These are phyloP conservation scores for Paraphaeosphaeria minitans DNA, from an alignment of 2,329 filamentous ascomycete genomes.

Conservation along the genomic window DNA sequence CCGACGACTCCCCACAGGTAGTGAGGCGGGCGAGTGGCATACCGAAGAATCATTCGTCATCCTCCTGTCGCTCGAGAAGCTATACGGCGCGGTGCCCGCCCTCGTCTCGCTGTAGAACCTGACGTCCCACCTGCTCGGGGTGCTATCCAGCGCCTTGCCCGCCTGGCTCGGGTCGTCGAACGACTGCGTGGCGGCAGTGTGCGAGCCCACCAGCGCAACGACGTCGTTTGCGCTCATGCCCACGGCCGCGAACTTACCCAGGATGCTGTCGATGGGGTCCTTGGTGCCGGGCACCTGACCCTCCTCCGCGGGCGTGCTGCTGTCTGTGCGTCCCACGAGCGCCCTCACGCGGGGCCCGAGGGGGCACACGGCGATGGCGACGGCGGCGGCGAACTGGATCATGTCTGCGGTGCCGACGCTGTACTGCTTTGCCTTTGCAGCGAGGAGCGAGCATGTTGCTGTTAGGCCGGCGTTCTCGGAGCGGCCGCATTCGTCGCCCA, in stretches of 20 bases:
- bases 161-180: slow-evolving; percentile 29
- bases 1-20: no score
- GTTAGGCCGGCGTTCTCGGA: slow-evolving; percentile 51
- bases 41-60: slow-evolving; percentile 29
- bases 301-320: slow-evolving; percentile 18
- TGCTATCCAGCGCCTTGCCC: slow-evolving; percentile 35
- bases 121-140: slow-evolving; percentile 34
- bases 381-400: slow-evolving; percentile 34
- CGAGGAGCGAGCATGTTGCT: slow-evolving; percentile 47
- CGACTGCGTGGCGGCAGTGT: slow-evolving; percentile 34
- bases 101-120: slow-evolving; percentile 38
- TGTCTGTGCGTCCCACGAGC: slow-evolving; percentile 30
- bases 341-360: slow-evolving; percentile 27
- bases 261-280: slow-evolving; percentile 24
- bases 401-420: slow-evolving; percentile 36
- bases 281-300: slow-evolving; percentile 21
- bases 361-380: slow-evolving; percentile 30
- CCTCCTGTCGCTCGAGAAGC: slow-evolving; percentile 25
- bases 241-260: slow-evolving; percentile 31
- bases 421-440: slow-evolving; percentile 47
- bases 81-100: slow-evolving; percentile 32
- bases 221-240: slow-evolving; percentile 37
- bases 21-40: not conserved
- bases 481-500: slow-evolving; percentile 34
- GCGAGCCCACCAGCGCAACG: slow-evolving; percentile 42